phyloP scores from a whole-genome alignment of 305 asterid genomes.

The Euphrasia arctica region DNA sequence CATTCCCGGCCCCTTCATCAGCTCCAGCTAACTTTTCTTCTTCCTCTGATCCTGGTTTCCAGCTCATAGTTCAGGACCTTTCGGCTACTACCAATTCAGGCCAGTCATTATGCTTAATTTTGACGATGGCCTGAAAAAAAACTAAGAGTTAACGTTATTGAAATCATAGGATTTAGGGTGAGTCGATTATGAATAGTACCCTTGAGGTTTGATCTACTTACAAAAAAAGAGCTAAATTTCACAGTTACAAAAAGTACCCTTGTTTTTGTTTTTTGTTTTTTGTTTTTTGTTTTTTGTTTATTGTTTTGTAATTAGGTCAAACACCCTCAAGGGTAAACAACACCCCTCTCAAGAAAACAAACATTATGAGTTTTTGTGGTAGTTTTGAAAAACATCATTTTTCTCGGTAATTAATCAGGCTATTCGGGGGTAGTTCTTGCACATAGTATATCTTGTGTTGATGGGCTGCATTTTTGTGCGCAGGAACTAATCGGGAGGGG shows the following conservation, averaged over 20 bases:
- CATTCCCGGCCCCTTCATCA: constrained; percentile 88
- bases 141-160: constrained; percentile 19
- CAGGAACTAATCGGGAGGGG: constrained; percentile 96
- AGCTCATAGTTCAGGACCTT: constrained; percentile 93
- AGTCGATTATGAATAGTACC: not conserved
- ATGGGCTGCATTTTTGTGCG: constrained; percentile 65
- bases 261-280: too few relatives aligned
- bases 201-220: not conserved
- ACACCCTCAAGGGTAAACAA: too few relatives aligned
- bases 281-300: too few relatives aligned
- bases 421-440: not conserved
- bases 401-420: not conserved
- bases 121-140: constrained; percentile 9
- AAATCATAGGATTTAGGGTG: constrained; percentile 1
- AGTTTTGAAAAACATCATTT: not conserved
- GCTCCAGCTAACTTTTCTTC: constrained; percentile 59
- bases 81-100: constrained; percentile 87
- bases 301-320: too few relatives aligned
- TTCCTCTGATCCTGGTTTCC: constrained; percentile 70
- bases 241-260: too few relatives aligned
- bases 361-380: too few relatives aligned
- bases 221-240: not conserved
- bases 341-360: too few relatives aligned
- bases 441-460: constrained; percentile 40
- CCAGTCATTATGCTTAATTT: constrained; percentile 44